Evolutionary conservation across 2,329 filamentous ascomycete species (phyloP), one percentile per base, ranked within the genome.

Genomic region (Rutstroemia sydowiana): DNA sequence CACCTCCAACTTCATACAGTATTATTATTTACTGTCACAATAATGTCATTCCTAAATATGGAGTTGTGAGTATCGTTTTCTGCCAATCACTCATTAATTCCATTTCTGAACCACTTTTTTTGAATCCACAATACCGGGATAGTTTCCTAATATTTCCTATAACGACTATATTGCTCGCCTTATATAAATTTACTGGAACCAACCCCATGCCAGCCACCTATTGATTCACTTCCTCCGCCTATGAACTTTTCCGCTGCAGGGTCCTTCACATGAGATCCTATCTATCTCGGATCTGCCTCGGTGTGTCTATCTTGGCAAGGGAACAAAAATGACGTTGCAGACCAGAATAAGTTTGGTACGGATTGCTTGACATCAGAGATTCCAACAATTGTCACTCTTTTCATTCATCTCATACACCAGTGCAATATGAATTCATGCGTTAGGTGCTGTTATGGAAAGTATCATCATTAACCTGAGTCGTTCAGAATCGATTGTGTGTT

Each of bases 231-330:
- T 36, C 23, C 18, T 39, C 41, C 48, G 41, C 41, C 48, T 51
- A 51, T 40, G 18, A 32, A 31, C 10, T 46, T 45, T 51, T 34
- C 48, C 48, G 48, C 42, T 46, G 48, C 48, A 51, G 42, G 48
- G 48, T 37, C 45, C 46, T 31, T 30, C 26, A 44, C 14, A 9
- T 23, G 30, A 30, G 41, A 37, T 51, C 23, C 48, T 18, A 39
- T 51, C 48, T 45, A 43, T 39, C 26, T 46, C 34, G 42, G 42
- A 51, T 46, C 26, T 51, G 34, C 42, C 32, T 51, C 48, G 48
- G 48, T 26, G 23, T 26, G 23, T 51, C 32, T 39, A 46, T 46
- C 34, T 51, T 51, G 34, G 42, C 26, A 2, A 40, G 11, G 14
- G 7, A 32, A n/a, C 13, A 32, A 10, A 13, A 13, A 40, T 46